Evolutionary conservation across 129 eudicot genomes (phyloP).

Genomic region (Centrapalus pauciflorus): DNA sequence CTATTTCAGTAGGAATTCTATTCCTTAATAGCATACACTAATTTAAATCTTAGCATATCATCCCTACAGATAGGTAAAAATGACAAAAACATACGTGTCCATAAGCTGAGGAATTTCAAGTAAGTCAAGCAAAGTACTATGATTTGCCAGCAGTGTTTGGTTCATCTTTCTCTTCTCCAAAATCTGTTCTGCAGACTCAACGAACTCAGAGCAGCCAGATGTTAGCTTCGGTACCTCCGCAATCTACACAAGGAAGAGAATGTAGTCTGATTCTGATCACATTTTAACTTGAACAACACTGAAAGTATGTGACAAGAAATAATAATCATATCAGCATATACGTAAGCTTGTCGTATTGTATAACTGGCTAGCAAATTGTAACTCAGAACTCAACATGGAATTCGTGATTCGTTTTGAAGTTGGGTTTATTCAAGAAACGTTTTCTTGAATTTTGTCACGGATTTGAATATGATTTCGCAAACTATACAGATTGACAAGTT

Average conservation of each 20-base stretch:
- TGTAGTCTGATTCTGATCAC: background rate
- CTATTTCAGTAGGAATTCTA: background rate
- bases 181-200: slow-evolving; percentile 82
- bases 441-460: too few species aligned
- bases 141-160: slow-evolving; percentile 81
- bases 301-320: background rate
- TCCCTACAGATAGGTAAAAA: slow-evolving; percentile 17
- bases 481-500: too few species aligned
- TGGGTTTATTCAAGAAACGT: too few species aligned
- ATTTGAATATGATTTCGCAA: too few species aligned
- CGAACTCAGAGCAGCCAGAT: slow-evolving; percentile 93
- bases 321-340: background rate
- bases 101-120: slow-evolving; percentile 99
- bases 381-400: slow-evolving; percentile 16
- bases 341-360: slow-evolving; percentile 12
- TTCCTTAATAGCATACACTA: slow-evolving; percentile 15
- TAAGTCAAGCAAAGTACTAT: slow-evolving; percentile 98
- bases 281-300: slow-evolving; percentile 1
- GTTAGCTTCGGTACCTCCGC: slow-evolving; percentile 92
- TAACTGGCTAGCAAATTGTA: slow-evolving; percentile 6
- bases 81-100: slow-evolving; percentile 94
- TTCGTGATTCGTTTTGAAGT: too few species aligned
- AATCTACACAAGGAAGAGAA: slow-evolving; percentile 53
- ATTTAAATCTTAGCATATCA: slow-evolving; percentile 15
- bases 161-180: slow-evolving; percentile 95